Conservation (phyloP, 306 rosid genomes). For the Dalbergia cochinchinensis region DNA sequence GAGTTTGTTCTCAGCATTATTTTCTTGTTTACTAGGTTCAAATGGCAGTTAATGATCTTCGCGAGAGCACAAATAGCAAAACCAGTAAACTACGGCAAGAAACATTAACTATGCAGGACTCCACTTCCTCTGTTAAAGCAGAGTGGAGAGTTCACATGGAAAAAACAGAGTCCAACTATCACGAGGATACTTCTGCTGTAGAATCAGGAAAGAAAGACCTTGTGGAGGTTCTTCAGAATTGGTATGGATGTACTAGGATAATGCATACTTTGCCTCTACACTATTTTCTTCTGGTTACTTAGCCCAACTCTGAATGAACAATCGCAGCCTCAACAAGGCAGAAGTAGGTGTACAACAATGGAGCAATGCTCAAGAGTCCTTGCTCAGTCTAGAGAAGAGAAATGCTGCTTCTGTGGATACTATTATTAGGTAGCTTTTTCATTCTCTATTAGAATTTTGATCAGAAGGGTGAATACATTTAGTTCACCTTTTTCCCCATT, state of each 20-base stretch:
- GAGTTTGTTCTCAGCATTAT: not conserved
- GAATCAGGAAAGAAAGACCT: conserved; percentile 88
- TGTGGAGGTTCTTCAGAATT: conserved; percentile 83
- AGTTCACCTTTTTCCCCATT: conserved; percentile 29
- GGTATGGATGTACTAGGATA: conserved; percentile 57
- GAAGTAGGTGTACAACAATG: conserved; percentile 91
- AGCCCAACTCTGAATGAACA: conserved; percentile 37
- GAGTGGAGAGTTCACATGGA: conserved; percentile 91
- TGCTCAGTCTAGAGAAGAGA: conserved; percentile 76
- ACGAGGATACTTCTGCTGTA: conserved; percentile 80
- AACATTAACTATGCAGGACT: conserved; percentile 88
- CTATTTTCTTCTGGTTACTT: conserved; percentile 28
- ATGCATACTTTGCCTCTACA: conserved; percentile 40
- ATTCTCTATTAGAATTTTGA: not conserved
- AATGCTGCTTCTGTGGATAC: conserved; percentile 86
- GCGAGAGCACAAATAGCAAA: conserved; percentile 88
- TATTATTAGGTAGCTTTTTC: conserved; percentile 71
- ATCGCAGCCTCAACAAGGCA: conserved; percentile 84
- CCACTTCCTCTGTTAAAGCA: conserved; percentile 77
- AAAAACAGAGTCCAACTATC: conserved; percentile 81
- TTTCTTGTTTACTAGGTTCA: conserved; percentile 69
- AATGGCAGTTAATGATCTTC: conserved; percentile 86
- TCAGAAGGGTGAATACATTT: conserved; percentile 10
- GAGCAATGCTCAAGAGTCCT: conserved; percentile 93
- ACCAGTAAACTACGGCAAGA: conserved; percentile 79